Base-by-base conservation (phyloP, 139 green algal species). In the Pleodorina starrii region DNA sequence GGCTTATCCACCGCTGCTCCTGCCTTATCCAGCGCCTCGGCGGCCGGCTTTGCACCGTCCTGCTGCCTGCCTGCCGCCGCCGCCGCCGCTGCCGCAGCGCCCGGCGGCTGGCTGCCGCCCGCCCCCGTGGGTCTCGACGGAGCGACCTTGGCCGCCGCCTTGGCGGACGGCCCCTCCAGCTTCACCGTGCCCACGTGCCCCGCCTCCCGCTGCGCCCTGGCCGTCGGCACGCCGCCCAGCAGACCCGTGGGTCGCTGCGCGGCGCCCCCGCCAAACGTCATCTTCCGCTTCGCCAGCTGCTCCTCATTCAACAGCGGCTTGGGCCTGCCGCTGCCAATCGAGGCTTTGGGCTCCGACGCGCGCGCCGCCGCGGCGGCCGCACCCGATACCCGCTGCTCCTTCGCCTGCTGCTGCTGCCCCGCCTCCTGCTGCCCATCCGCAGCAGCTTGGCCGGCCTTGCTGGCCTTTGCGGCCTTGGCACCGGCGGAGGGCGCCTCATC, bases 181-280 rank as follows among this genome's bases (percentile, higher is more conserved):
- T 78, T 78, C 9, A 77, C 81, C 0, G 60, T 77, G 12, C 17
- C 81, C 54, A 16, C 40, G 32, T 87, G 81, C 43, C 16, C 81
- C 42, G 3, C 90, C 89, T 98, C 94, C 40, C 97, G 85, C n/a
- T 93, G 60, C 51, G 84, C 88, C 68, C 92, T 93, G 38, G 89
- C 91, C 16, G 43, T 86, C 69, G 96, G 81, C 43, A 98, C 86
- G 38, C 91, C 51, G 68, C 97, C 96, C 42, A 98, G 95, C 1
- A 97, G 87, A 76, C 78, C 79, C 0, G 21, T 14, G 1, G 54
- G 23, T 0, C 23, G 54, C 3, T 54, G 79, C 11, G 25, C 57
- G 5, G 38, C 16, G 75, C n/a, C n/a, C 51, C 1, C 25, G 9
- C 32, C 1, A 10, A 17, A 40, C 17, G 63, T 11, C 43, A 87